Evolutionary conservation across 371 early-diverging fungal species (phyloP).

Genomic region (Apophysomyces elegans): DNA sequence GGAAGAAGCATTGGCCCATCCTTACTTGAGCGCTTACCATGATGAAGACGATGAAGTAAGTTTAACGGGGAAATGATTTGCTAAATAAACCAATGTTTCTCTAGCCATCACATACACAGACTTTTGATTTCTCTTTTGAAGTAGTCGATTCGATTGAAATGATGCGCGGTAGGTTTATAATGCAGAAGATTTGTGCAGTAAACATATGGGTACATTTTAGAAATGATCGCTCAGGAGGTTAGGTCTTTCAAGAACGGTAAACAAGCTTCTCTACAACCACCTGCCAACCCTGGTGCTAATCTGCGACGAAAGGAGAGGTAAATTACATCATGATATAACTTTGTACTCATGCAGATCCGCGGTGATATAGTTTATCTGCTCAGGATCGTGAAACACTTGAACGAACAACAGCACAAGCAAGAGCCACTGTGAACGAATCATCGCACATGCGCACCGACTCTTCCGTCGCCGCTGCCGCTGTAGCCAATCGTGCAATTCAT

Average conservation of each 20-base stretch:
- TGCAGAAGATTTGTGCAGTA: not conserved
- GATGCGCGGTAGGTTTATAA: conserved; percentile 75
- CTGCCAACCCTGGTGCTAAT: conserved; percentile 32
- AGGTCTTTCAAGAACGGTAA: conserved; percentile 63
- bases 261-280: conserved; percentile 32
- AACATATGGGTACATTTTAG: conserved; percentile 30
- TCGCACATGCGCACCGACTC: conserved; percentile 26
- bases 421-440: conserved; percentile 17
- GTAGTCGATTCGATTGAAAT: conserved; percentile 82
- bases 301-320: conserved; percentile 53
- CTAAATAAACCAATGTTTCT: not conserved
- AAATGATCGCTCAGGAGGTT: conserved; percentile 90
- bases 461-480: conserved; percentile 32
- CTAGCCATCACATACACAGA: conserved; percentile 64
- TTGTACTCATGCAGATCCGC: not conserved
- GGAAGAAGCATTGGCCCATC: conserved; percentile 82
- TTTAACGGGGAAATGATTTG: not conserved
- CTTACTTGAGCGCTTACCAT: conserved; percentile 78
- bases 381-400: conserved; percentile 55
- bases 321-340: not conserved
- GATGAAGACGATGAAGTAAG: conserved; percentile 76
- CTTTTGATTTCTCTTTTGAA: conserved; percentile 96
- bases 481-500: conserved; percentile 21
- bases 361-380: conserved; percentile 42
- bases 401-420: conserved; percentile 44